Conservation (phyloP, 1,284 basidiomycete species). For the Rhizoctonia solani region DNA sequence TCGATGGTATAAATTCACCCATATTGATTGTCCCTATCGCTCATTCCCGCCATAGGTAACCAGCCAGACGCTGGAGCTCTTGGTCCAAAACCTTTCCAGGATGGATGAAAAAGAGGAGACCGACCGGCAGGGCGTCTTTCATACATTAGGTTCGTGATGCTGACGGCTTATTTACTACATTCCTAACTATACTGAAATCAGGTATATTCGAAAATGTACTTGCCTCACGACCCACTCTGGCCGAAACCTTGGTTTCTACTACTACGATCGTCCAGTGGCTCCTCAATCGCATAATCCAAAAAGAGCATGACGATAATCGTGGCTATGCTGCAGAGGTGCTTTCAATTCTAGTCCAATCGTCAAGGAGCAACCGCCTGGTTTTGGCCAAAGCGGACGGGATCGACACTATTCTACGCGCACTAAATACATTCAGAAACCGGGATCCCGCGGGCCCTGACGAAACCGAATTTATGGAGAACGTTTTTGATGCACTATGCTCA, state of each 20-base stretch:
- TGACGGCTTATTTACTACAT: slow-evolving; percentile 35
- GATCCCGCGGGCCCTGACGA: slow-evolving; percentile 89
- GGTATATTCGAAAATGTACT: slow-evolving; percentile 93
- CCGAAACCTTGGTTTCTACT: slow-evolving; percentile 68
- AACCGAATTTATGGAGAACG: slow-evolving; percentile 95
- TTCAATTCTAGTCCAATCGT: slow-evolving; percentile 84
- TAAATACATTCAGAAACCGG: slow-evolving; percentile 83
- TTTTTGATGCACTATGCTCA: slow-evolving; percentile 89
- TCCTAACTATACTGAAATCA: slow-evolving; percentile 43
- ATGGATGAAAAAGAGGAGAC: slow-evolving; percentile 85
- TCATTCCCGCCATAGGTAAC: slow-evolving; percentile 58
- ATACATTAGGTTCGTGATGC: slow-evolving; percentile 69
- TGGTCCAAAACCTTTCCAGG: slow-evolving; percentile 86
- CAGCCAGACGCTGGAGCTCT: slow-evolving; percentile 81
- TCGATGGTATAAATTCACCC: slow-evolving; percentile 61
- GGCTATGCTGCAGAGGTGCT: slow-evolving; percentile 87
- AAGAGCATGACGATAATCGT: slow-evolving; percentile 81
- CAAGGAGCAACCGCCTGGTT: slow-evolving; percentile 63
- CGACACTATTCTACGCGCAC: slow-evolving; percentile 73
- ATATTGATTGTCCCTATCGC: not conserved
- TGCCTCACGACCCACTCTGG: slow-evolving; percentile 78
- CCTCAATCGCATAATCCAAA: slow-evolving; percentile 72
- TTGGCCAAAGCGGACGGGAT: slow-evolving; percentile 76
- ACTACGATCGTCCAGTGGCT: slow-evolving; percentile 83
- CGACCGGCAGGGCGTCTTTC: slow-evolving; percentile 88